Conservation (phyloP, 163 green algal genomes). For the Chlorella variabilis region DNA sequence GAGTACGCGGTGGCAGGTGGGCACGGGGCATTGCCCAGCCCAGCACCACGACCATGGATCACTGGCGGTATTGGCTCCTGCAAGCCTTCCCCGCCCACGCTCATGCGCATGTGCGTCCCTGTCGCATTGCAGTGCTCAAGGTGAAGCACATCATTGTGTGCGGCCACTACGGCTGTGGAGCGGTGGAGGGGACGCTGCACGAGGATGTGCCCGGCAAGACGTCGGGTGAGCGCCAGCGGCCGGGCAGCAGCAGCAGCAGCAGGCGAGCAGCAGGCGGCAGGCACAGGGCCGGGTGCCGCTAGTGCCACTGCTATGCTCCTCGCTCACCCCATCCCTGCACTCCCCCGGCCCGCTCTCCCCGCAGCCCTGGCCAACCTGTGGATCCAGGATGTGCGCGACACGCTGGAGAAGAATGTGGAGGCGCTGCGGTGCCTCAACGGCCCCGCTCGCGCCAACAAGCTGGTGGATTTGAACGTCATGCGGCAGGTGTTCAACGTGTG, state of each 20-base stretch:
- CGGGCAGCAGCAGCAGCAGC: no score
- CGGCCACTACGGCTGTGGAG: constrained; percentile 85
- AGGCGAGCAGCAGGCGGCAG: no score
- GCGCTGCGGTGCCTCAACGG: constrained; percentile 61
- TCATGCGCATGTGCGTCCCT: not conserved
- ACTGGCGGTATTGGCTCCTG: not conserved
- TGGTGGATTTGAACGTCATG: constrained; percentile 86
- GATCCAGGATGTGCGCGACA: constrained; percentile 85
- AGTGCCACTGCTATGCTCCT: not conserved
- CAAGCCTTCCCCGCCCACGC: no score
- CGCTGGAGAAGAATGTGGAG: constrained; percentile 48
- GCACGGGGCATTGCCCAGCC: constrained; percentile 52
- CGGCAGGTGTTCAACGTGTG: constrained; percentile 81
- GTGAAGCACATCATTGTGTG: constrained; percentile 83
- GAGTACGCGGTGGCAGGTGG: constrained; percentile 17
- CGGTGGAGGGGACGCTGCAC: constrained; percentile 73
- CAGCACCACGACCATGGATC: no score
- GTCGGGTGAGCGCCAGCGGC: not conserved
- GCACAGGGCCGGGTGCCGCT: no score
- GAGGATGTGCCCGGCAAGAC: constrained; percentile 62
- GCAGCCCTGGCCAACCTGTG: constrained; percentile 78
- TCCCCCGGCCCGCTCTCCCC: not conserved
- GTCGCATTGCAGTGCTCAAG: constrained; percentile 35
- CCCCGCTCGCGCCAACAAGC: constrained; percentile 50
- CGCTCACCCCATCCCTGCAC: not conserved